phyloP scores from a whole-genome alignment of 768 basidiomycete genomes.

The Russula abietina region DNA sequence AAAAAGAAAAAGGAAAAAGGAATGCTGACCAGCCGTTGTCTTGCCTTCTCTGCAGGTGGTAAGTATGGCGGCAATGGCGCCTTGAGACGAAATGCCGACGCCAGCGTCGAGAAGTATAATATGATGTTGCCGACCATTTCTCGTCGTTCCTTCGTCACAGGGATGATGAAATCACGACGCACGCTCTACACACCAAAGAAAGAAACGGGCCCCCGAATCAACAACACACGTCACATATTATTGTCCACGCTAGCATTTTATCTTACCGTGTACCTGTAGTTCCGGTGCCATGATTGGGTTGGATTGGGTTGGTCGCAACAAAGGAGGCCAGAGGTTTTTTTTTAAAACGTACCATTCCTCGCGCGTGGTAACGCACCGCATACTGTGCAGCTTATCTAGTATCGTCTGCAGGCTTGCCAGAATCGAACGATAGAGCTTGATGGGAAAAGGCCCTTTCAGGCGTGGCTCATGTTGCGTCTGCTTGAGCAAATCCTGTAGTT shows the following conservation, averaged over 20 bases:
- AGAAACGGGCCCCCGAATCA: not conserved
- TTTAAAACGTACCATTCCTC: slow-evolving; percentile 90
- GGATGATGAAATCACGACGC: slow-evolving; percentile 79
- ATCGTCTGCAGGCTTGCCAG: slow-evolving; percentile 80
- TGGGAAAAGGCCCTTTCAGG: slow-evolving; percentile 92
- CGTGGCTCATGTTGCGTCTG: slow-evolving; percentile 93
- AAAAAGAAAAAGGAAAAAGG: not conserved
- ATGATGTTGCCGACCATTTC: slow-evolving; percentile 97
- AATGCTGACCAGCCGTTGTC: slow-evolving; percentile 63
- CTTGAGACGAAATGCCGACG: slow-evolving; percentile 76
- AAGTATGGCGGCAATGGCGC: slow-evolving; percentile 94
- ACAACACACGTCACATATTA: no score
- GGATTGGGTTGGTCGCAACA: no score
- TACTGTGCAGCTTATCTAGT: slow-evolving; percentile 85
- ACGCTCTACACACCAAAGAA: slow-evolving; percentile 51
- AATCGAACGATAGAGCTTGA: slow-evolving; percentile 74
- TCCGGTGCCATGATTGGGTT: not conserved
- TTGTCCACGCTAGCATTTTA: slow-evolving; percentile 23
- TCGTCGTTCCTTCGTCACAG: slow-evolving; percentile 81
- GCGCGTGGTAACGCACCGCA: slow-evolving; percentile 93
- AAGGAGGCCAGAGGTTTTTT: no score
- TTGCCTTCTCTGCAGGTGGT: slow-evolving; percentile 83
- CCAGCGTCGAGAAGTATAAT: slow-evolving; percentile 75
- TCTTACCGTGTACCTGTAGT: slow-evolving; percentile 69
- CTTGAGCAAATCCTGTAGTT: slow-evolving; percentile 75